Evolutionary conservation across 139 green algal species (phyloP).

Genomic region (Micractinium conductrix): DNA sequence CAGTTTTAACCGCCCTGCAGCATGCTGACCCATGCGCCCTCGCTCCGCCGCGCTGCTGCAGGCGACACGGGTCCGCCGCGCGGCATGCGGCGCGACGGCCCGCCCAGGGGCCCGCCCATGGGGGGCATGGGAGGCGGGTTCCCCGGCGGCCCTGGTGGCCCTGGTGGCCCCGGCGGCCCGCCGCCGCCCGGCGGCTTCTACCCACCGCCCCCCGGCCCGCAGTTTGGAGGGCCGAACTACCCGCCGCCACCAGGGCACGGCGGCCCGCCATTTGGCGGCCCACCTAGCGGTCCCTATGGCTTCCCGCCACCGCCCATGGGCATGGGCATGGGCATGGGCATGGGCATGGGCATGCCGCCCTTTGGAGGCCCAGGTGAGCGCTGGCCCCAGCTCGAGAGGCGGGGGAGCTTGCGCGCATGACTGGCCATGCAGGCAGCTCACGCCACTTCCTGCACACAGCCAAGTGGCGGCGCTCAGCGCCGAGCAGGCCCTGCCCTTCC

Average conservation of each 20-base stretch:
- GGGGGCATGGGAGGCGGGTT: neutral
- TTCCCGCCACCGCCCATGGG: neutral
- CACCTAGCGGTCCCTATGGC: neutral
- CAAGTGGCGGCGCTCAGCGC: too few relatives aligned
- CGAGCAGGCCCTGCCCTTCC: too few relatives aligned
- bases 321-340: neutral
- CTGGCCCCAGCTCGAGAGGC: neutral
- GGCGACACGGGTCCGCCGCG: slow-evolving; percentile 12
- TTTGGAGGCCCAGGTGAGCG: neutral
- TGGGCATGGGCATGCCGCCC: neutral
- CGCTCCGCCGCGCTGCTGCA: neutral
- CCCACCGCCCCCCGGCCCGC: neutral
- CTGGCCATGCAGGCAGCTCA: neutral
- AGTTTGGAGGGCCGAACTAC: neutral
- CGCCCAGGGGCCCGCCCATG: neutral
- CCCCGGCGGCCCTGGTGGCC: neutral
- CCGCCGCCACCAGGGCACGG: neutral
- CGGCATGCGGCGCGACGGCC: neutral
- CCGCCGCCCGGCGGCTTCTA: neutral
- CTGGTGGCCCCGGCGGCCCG: neutral
- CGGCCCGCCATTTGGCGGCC: too few relatives aligned
- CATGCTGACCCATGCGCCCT: too few relatives aligned
- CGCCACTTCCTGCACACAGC: too few relatives aligned
- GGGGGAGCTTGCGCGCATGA: too few relatives aligned
- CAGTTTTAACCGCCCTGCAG: too few relatives aligned